phyloP scores from a whole-genome alignment of 768 basidiomycete genomes.

The Lentinus brumalis region DNA sequence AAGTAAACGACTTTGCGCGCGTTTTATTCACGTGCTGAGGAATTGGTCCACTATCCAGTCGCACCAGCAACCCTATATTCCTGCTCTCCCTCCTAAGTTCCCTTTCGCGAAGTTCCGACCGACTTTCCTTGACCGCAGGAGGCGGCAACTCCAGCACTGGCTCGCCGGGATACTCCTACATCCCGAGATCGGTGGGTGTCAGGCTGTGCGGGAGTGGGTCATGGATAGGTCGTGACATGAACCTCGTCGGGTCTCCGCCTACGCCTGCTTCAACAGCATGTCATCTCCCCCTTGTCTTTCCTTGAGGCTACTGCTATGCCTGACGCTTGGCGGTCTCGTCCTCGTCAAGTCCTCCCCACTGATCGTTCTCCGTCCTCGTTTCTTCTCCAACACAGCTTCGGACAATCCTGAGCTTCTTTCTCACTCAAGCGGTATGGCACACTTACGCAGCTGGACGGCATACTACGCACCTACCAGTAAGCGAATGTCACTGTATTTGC shows the following conservation, averaged over 20 bases:
- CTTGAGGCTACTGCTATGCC: no score
- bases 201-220: conserved; percentile 64
- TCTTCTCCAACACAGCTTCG: no score
- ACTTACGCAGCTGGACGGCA: no score
- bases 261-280: background rate
- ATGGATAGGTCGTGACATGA: conserved; percentile 36
- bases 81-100: conserved; percentile 67
- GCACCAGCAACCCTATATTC: conserved; percentile 50
- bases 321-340: no score
- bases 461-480: no score
- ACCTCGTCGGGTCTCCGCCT: background rate
- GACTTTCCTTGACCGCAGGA: conserved; percentile 65
- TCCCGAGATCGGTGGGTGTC: conserved; percentile 67
- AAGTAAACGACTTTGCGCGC: conserved; percentile 29
- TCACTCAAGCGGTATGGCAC: no score
- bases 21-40: background rate
- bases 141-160: conserved; percentile 65
- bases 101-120: conserved; percentile 68
- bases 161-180: conserved; percentile 64
- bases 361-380: no score
- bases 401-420: no score
- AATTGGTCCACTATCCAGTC: conserved; percentile 33
- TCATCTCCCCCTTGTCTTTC: no score
- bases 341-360: no score
- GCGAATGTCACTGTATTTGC: no score